Base-by-base conservation (phyloP, 2,329 filamentous ascomycete species). In the Colletotrichum chlorophyti region DNA sequence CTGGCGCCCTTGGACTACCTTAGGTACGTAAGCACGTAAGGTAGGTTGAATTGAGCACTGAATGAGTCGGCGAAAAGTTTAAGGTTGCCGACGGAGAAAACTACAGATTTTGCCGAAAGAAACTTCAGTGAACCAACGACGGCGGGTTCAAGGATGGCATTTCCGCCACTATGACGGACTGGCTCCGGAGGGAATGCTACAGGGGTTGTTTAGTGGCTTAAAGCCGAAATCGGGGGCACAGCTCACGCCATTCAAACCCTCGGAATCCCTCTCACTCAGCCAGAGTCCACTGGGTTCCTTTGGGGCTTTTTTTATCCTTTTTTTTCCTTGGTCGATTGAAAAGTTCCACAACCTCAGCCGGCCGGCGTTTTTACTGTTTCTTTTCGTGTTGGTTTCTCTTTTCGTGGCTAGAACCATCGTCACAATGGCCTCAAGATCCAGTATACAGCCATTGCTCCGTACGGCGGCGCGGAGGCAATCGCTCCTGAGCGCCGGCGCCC, bases 341-440 rank as follows among this genome's bases (percentile, higher is more conserved):
- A 43, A 34, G 26, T 17, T 19, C 24, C 29, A 55, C 35, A 40
- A 41, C 11, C 42, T 21, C 27, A n/a, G 17, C 21, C 19, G 15
- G 43, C 15, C 15, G 37, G 43, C 40, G 27, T 34, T 17, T 50
- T n/a, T n/a, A n/a, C n/a, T n/a, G 24, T 34, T 35, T 21, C 17
- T 15, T n/a, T 24, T 10, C 17, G 15, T 21, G 7, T 12, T 41
- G n/a, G n/a, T 24, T 26, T 50, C 45, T 27, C 46, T 59, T 41
- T n/a, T n/a, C n/a, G 42, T 21, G 21, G 31, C 17, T 15, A 29
- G 32, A 10, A 15, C 32, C 6, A 29, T 17, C 26, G 38, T 41
- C 34, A 47, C 11, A 46, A 65, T 65, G 63, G 63, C 63, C 37
- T 61, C 51, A 9, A 63, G 63, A 52, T 52, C 60, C 26, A 58